A percentile compares a stretch with the other conserved stretches of the same genome.
These are phyloP conservation scores for Saprolegnia parasitica DNA, from an alignment of 352 stramenopile genomes.

Conservation along the genomic window DNA sequence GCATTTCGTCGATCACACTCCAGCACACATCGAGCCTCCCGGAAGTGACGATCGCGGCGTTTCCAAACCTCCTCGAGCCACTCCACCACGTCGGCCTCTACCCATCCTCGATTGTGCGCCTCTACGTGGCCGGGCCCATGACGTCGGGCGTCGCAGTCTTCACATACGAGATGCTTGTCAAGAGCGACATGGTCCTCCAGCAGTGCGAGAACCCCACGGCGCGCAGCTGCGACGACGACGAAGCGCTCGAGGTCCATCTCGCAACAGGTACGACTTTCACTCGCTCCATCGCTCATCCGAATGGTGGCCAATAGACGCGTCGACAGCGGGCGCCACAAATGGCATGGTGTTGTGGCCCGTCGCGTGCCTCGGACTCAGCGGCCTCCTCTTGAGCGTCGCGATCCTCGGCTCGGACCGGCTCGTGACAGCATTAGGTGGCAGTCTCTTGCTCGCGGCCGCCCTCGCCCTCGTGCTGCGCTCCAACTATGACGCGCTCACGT, in stretches of 20 bases:
- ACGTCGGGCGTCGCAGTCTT: slow-evolving; percentile 53
- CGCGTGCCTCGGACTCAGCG: slow-evolving; percentile 1
- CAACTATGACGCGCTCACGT: neutral
- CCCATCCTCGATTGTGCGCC: slow-evolving; percentile 56
- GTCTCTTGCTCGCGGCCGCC: neutral
- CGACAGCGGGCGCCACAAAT: slow-evolving; percentile 1
- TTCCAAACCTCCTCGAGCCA: slow-evolving; percentile 42
- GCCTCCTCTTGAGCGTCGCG: neutral
- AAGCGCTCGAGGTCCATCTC: slow-evolving; percentile 23
- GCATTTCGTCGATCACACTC: slow-evolving; percentile 64
- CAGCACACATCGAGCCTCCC: slow-evolving; percentile 66
- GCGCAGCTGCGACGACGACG: slow-evolving; percentile 10
- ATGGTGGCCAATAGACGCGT: neutral
- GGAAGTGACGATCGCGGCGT: slow-evolving; percentile 48
- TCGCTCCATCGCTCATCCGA: neutral
- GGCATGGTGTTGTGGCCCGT: neutral
- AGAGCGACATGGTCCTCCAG: slow-evolving; percentile 9
- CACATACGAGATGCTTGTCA: slow-evolving; percentile 50
- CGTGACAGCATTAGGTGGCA: neutral
- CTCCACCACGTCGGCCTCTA: slow-evolving; percentile 63
- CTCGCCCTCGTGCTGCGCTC: neutral
- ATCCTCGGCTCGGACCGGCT: neutral
- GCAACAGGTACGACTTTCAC: neutral
- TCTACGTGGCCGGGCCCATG: slow-evolving; percentile 62
- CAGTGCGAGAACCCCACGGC: slow-evolving; percentile 18